Base-by-base conservation (phyloP, 805 yeast species). In the Wickerhamiella kazuoi region DNA sequence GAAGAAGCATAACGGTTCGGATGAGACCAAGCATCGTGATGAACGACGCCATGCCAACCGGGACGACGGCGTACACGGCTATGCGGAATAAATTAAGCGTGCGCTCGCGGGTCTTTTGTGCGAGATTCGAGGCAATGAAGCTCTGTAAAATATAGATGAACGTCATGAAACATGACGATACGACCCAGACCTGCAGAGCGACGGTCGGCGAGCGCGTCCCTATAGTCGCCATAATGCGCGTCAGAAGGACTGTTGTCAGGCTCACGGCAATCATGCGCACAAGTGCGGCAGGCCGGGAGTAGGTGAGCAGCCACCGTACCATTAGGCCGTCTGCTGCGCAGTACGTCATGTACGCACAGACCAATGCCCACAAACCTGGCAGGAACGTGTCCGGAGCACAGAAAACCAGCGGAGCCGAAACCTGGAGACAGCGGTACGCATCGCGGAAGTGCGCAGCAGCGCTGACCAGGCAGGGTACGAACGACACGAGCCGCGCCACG, bases 1-100 rank as follows among this genome's bases (percentile, higher is more conserved):
- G 68, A 38, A 83, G 64, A 20, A 84, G 80, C 46, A 84, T 64
- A 37, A 84, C 61, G 36, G 79, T 72, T 44, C 97, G 61, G 15
- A 87, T 61, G 30, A 87, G 61, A 0, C 86, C 90, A 29, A 84
- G 64, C 94, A 86, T 82, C 2, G 97, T 84, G 19, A 86, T 60
- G 51, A 90, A 87, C 49, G 95, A 81, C 3, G 97, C 96, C 43
- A 87, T 52, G 0, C 98, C 97, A 15, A 87, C 83, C 0, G 98
- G 98, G n/a, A 87, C 95, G 31, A 87, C 98, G 2, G 97, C 96
- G 61, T 82, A 87, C 2, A 87, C 96, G 0, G 80, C 83, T 37
- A 90, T 80, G 48, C 79, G 81, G 56, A 83, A 82, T 40, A 86
- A 65, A 55, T 87, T 93, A 43, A 86, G 80, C 28, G 84, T 76